Evolutionary conservation across 257 asterid species (phyloP).

Genomic region (Solanum tacnaense): DNA sequence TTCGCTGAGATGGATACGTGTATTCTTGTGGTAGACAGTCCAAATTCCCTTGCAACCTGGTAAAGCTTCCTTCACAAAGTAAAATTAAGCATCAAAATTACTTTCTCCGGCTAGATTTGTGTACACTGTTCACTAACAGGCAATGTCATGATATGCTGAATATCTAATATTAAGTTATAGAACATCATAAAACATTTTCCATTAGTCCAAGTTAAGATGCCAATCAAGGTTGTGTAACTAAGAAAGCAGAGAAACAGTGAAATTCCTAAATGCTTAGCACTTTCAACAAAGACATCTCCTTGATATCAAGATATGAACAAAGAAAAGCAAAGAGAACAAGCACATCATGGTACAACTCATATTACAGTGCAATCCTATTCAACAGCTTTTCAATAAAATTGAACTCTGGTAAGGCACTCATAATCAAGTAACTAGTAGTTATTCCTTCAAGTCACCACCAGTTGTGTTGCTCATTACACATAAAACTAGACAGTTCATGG

Average conservation of each 20-base stretch:
- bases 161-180: neutral
- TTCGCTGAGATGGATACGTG: slow-evolving; percentile 44
- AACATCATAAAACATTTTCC: neutral
- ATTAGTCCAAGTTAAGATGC: neutral
- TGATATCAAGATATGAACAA: neutral
- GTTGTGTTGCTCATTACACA: neutral
- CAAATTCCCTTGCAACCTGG: slow-evolving; percentile 98
- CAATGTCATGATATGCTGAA: neutral
- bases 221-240: neutral
- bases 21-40: slow-evolving; percentile 94
- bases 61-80: slow-evolving; percentile 57
- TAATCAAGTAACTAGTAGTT: neutral
- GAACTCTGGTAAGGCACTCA: neutral
- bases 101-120: neutral
- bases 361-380: neutral
- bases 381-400: neutral
- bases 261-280: neutral
- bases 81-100: neutral
- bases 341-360: neutral
- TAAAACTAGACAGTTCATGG: neutral
- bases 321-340: neutral
- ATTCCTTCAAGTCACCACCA: neutral
- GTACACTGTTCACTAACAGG: neutral
- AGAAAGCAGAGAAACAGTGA: neutral
- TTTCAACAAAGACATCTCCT: neutral